phyloP scores from a whole-genome alignment of 805 yeast genomes.

The Cyberlindnera misumaiensis region DNA sequence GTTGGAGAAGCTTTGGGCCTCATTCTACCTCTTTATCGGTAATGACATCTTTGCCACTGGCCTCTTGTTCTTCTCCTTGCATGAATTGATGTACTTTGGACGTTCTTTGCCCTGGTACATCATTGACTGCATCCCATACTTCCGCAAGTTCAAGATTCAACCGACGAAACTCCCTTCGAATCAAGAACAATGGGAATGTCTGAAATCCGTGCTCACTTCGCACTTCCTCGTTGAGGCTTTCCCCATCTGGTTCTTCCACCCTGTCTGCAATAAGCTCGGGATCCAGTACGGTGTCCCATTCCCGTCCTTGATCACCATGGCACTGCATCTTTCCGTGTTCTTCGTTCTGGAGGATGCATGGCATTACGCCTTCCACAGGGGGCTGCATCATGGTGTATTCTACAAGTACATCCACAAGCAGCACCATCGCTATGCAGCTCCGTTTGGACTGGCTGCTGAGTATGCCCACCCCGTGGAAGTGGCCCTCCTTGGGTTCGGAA shows the following conservation, averaged over 20 bases:
- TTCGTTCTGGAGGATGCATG: slow-evolving; percentile 88
- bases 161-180: slow-evolving; percentile 73
- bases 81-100: slow-evolving; percentile 87
- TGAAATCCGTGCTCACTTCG: slow-evolving; percentile 73
- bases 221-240: slow-evolving; percentile 92
- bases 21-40: slow-evolving; percentile 76
- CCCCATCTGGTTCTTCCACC: slow-evolving; percentile 97
- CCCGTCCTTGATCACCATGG: slow-evolving; percentile 57
- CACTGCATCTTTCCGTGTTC: slow-evolving; percentile 63
- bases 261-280: slow-evolving; percentile 76
- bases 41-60: slow-evolving; percentile 94
- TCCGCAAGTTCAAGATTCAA: slow-evolving; percentile 84
- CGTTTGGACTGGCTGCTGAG: slow-evolving; percentile 95
- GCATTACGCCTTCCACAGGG: slow-evolving; percentile 96
- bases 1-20: slow-evolving; percentile 53
- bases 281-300: slow-evolving; percentile 78
- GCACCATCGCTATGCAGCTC: slow-evolving; percentile 97
- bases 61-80: slow-evolving; percentile 68
- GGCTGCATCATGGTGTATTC: slow-evolving; percentile 80
- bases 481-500: slow-evolving; percentile 84
- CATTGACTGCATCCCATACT: slow-evolving; percentile 78
- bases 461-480: slow-evolving; percentile 98
- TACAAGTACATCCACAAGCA: slow-evolving; percentile 94
- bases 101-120: slow-evolving; percentile 91
- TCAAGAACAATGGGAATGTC: slow-evolving; percentile 89